These are phyloP conservation scores for Scedosporium dehoogii DNA, from an alignment of 2,329 filamentous ascomycete species.

Conservation along the genomic window DNA sequence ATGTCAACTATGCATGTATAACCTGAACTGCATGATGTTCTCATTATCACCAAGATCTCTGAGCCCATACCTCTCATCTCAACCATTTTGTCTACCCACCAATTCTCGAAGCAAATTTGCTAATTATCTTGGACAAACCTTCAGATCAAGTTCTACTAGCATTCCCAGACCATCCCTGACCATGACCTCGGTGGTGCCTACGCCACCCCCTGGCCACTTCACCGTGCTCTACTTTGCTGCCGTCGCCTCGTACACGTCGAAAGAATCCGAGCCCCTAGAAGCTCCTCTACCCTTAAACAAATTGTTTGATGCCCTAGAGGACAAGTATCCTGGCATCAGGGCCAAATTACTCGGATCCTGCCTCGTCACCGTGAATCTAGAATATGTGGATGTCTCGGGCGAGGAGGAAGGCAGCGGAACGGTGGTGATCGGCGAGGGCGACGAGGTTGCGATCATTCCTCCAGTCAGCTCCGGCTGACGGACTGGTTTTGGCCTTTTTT, in stretches of 20 bases:
- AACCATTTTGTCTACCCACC: conserved; percentile 6
- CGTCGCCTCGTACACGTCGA: conserved; percentile 61
- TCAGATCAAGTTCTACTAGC: background rate
- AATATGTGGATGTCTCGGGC: conserved; percentile 53
- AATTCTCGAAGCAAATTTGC: conserved; percentile 9
- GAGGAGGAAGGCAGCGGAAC: conserved; percentile 27
- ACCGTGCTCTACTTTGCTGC: conserved; percentile 75
- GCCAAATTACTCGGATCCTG: conserved; percentile 60
- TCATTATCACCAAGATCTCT: conserved; percentile 65
- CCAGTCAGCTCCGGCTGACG: conserved; percentile 73
- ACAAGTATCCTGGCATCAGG: conserved; percentile 59
- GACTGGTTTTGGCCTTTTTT: background rate
- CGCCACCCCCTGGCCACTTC: conserved; percentile 49
- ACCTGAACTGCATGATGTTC: conserved; percentile 47
- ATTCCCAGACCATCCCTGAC: background rate
- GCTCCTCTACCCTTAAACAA: conserved; percentile 54
- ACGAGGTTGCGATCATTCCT: conserved; percentile 81
- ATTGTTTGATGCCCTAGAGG: conserved; percentile 60
- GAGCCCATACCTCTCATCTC: conserved; percentile 27
- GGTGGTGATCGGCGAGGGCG: conserved; percentile 54
- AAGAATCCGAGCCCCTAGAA: conserved; percentile 52
- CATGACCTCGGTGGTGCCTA: conserved; percentile 27
- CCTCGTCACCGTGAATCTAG: conserved; percentile 69
- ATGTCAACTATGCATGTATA: conserved; percentile 50
- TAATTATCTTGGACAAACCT: conserved; percentile 7